Evolutionary conservation across 345 rosid genomes (phyloP), one percentile per base, ranked within the genome.

Genomic region (Heritiera littoralis): DNA sequence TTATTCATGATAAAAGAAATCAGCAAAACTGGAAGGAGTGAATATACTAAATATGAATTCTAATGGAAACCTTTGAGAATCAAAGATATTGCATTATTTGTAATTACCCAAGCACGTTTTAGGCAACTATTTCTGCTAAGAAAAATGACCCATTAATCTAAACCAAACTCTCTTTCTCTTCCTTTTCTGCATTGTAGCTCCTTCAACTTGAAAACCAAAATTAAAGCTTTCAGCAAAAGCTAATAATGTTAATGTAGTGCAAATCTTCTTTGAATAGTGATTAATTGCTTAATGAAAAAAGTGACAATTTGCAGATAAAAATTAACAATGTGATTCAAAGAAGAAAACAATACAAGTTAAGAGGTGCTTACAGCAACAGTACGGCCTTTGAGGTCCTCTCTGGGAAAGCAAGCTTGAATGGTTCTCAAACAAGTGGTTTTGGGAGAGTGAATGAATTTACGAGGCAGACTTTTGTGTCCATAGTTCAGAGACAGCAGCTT

Each of bases 341-440:
- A 32, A 32, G 9, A 9, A 70, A 43, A 13, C 41, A 18, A 15
- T 5, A 54, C 6, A 52, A 38, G 75, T 14, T 28, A 17, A 9
- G 63, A 38, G 35, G 30, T 52, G 23, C 76, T 54, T 54, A 54
- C 75, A 9, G 76, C 76, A 54, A 72, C 63, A 72, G 63, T 72
- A 28, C 60, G 76, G 76, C 63, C 63, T 52, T 32, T 72, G 23
- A 54, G 76, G 48, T 72, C 76, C 9, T 72, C 48, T 9, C 30
- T 17, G 76, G 48, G 63, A 54, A 28, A 54, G n/a, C 28, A 72
- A 52, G 76, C 60, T 72, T 18, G 20, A 35, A 72, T 72, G 46
- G 76, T 35, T 72, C 48, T 35, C 3, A 32, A 52, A 32, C 40
- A 4, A 17, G 60, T 9, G 61, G 23, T 32, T 32, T 32, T 72